Conservation (phyloP, 208 protist genomes). For the Leishmania major region DNA sequence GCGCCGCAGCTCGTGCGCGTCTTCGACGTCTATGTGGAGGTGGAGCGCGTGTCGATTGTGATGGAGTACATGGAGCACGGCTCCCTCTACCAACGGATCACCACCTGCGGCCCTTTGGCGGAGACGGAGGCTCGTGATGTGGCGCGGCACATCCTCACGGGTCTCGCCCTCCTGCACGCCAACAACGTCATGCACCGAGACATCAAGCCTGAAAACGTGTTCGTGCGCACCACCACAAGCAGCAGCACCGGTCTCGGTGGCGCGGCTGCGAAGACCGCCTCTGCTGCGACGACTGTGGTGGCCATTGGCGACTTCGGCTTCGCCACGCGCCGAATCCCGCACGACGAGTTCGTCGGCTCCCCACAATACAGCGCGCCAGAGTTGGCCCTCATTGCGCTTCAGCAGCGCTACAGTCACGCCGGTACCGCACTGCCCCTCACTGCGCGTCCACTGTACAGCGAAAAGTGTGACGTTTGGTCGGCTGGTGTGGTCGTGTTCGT, state of each 20-base stretch:
- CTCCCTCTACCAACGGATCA: slow-evolving; percentile 96
- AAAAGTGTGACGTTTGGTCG: slow-evolving; percentile 93
- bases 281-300: slow-evolving; percentile 43
- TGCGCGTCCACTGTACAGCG: slow-evolving; percentile 71
- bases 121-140: slow-evolving; percentile 93
- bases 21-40: slow-evolving; percentile 92
- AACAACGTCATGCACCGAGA: slow-evolving; percentile 99
- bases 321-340: slow-evolving; percentile 77
- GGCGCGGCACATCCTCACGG: slow-evolving; percentile 95
- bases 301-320: slow-evolving; percentile 98
- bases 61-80: slow-evolving; percentile 98
- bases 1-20: slow-evolving; percentile 73
- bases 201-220: slow-evolving; percentile 99
- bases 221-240: slow-evolving; percentile 89
- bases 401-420: slow-evolving; percentile 23
- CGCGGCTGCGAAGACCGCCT: neutral
- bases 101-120: slow-evolving; percentile 88
- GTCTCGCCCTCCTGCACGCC: slow-evolving; percentile 94
- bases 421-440: slow-evolving; percentile 3
- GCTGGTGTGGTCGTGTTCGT: slow-evolving; percentile 86
- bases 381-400: slow-evolving; percentile 67
- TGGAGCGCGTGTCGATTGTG: slow-evolving; percentile 82
- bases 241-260: neutral
- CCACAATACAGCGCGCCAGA: slow-evolving; percentile 90
- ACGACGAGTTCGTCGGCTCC: slow-evolving; percentile 64